Evolutionary conservation across 2,329 filamentous ascomycete species (phyloP), one percentile per base, ranked within the genome.

Genomic region (Arthrobotrys iridis): DNA sequence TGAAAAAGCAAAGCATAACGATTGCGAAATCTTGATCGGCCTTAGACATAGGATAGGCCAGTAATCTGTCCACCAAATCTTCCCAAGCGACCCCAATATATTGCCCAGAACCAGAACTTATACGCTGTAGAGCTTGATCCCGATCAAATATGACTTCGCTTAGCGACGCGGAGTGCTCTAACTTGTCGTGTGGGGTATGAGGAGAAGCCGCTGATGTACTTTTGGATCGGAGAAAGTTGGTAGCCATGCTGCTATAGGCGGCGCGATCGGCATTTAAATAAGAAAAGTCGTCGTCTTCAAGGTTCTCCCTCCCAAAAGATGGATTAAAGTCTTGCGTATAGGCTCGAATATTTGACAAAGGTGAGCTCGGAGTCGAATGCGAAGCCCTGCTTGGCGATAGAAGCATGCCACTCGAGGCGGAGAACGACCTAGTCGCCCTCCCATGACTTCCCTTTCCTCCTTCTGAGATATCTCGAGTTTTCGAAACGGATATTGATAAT

Each of bases 1-100:
- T 90, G 82, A 98, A 98, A 11, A 98, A 85, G 77, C 94, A 97
- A 28, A 98, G 85, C 80, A 98, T 98, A 15, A 96, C 89, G 46
- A 93, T 89, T 0, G 88, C 87, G 80, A 97, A 99, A 82, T 97
- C 97, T 70, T 88, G 87, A 80, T 98, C 95, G n/a, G 90, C 87
- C 80, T 92, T 93, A 26, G 92, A 93, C 84, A 94, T 90, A 35
- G 92, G 91, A 76, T 92, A 87, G 0, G 90, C 87, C 22, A 98
- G 86, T 41, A 99, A 86, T n/a, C 93, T 90, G 82, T 97, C 93
- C 18, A 98, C 92, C 3, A 95, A 84, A 65, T 93, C 90, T 75
- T 91, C 89, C 78, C 78, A 80, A 15, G 78, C 77, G 28, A 78
- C 77, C 10, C 79, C 79, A 50, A 13, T 45, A 41, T 76, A 76